phyloP scores from a whole-genome alignment of 2,329 filamentous ascomycete species.

The Alternaria hordeiaustralica region DNA sequence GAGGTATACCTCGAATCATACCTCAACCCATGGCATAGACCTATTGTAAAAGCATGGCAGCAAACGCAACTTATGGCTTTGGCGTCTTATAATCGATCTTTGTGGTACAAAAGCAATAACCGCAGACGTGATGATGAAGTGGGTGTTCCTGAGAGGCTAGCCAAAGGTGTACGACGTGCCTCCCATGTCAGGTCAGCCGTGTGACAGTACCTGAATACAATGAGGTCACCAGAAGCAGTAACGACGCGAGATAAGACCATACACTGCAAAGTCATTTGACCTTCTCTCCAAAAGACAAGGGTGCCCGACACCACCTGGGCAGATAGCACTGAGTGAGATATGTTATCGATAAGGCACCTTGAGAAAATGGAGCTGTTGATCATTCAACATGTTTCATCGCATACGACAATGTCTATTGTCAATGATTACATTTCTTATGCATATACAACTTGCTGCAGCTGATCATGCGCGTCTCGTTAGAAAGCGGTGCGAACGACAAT shows the following conservation, averaged over 20 bases:
- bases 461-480: conserved; percentile 6
- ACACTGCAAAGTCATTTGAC: background rate
- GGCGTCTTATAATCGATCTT: background rate
- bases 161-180: background rate
- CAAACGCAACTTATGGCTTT: background rate
- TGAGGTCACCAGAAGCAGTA: background rate
- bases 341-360: conserved; percentile 5
- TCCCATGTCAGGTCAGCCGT: background rate
- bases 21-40: background rate
- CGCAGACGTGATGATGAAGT: background rate
- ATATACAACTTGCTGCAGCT: background rate
- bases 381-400: background rate
- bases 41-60: background rate
- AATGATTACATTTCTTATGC: background rate
- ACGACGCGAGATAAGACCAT: background rate
- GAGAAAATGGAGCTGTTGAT: background rate
- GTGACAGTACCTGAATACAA: background rate
- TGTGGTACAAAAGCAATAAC: background rate
- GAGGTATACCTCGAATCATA: background rate
- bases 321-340: background rate
- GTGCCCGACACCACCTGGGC: background rate
- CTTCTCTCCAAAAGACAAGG: background rate
- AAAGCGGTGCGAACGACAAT: background rate
- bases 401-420: background rate
- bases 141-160: background rate